Percentiles rank a stretch among this genome's conserved stretches.
Conservation (phyloP, 1,139 yeast genomes). For the Yamadazyma pseudoaaseri region DNA sequence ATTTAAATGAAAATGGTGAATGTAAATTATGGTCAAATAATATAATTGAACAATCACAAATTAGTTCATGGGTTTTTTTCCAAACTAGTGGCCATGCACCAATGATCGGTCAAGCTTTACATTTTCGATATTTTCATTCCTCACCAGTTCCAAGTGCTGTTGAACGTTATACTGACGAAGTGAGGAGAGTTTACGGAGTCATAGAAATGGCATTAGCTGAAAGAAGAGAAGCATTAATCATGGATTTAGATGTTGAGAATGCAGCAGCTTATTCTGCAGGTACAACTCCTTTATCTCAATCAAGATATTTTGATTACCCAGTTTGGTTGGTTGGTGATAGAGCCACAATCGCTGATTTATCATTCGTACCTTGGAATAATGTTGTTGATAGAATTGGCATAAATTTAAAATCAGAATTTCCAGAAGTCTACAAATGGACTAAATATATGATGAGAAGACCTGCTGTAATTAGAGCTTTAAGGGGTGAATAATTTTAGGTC, state of each 20-base stretch:
- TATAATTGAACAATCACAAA: constrained; percentile 80
- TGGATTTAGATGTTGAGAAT: constrained; percentile 87
- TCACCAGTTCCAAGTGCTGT: constrained; percentile 87
- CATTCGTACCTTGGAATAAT: constrained; percentile 96
- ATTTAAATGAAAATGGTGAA: constrained; percentile 65
- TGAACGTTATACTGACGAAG: constrained; percentile 90
- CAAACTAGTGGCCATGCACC: constrained; percentile 98
- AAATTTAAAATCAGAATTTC: constrained; percentile 81
- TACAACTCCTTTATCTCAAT: constrained; percentile 81
- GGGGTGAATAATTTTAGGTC: constrained; percentile 47
- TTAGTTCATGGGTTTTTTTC: constrained; percentile 86
- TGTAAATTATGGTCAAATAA: constrained; percentile 82
- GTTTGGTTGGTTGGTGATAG: constrained; percentile 94
- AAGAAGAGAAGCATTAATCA: constrained; percentile 82
- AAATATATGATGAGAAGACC: constrained; percentile 89
- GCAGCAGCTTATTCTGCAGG: constrained; percentile 90
- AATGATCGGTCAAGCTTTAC: constrained; percentile 96
- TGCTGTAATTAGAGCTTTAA: constrained; percentile 73
- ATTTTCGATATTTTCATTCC: constrained; percentile 87
- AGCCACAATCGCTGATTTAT: constrained; percentile 86
- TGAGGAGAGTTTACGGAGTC: constrained; percentile 89
- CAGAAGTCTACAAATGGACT: constrained; percentile 96
- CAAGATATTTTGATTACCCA: constrained; percentile 87
- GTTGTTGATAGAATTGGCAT: constrained; percentile 93
- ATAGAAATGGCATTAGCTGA: constrained; percentile 95